Evolutionary conservation across 306 rosid species (phyloP).

Genomic region (Canavalia ensiformis): DNA sequence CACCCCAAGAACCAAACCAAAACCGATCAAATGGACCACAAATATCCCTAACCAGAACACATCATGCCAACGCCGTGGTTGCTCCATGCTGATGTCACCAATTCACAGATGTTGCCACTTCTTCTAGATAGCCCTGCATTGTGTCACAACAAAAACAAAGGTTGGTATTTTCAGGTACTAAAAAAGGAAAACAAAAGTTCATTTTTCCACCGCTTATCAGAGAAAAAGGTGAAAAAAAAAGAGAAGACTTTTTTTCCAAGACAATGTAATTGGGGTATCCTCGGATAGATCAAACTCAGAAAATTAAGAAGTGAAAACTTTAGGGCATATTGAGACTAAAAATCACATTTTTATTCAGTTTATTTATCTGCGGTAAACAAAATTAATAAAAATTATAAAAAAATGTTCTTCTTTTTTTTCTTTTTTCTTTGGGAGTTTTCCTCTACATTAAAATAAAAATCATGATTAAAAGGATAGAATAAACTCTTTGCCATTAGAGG

Average conservation of each 20-base stretch:
- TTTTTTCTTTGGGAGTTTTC: too few relatives aligned
- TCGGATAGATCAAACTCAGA: not conserved
- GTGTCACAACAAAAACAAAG: constrained; percentile 41
- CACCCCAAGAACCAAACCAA: constrained; percentile 72
- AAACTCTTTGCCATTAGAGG: not conserved
- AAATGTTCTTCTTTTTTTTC: not conserved
- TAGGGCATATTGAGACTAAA: constrained; percentile 4
- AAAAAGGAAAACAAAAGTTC: not conserved
- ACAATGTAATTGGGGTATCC: constrained; percentile 3
- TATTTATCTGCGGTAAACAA: not conserved
- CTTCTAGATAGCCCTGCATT: constrained; percentile 59
- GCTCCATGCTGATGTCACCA: constrained; percentile 55
- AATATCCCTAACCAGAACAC: constrained; percentile 85
- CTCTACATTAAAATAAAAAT: not conserved
- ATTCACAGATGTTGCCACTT: constrained; percentile 56
- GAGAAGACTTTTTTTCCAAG: not conserved
- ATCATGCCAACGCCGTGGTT: constrained; percentile 85
- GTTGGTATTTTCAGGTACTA: not conserved
- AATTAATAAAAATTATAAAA: not conserved
- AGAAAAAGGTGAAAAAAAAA: not conserved
- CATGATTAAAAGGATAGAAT: not conserved
- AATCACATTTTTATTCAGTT: not conserved
- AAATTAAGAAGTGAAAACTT: constrained; percentile 1
- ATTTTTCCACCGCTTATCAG: constrained; percentile 1
- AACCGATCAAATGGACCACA: constrained; percentile 70